phyloP scores from a whole-genome alignment of 768 basidiomycete species.

The Auricularia auricula-judae region DNA sequence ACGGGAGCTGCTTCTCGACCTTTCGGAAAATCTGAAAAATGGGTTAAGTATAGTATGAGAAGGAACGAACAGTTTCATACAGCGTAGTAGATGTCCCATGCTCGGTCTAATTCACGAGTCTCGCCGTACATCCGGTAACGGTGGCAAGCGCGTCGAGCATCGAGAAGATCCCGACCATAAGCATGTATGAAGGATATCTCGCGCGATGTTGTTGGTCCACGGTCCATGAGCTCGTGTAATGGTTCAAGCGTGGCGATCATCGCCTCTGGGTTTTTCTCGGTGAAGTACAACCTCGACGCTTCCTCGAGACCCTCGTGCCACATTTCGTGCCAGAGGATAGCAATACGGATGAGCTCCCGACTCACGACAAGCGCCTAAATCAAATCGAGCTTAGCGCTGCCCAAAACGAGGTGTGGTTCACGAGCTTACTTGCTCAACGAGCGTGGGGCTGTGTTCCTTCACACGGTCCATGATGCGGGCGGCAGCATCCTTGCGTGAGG shows the following conservation, averaged over 20 bases:
- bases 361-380: slow-evolving; percentile 74
- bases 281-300: slow-evolving; percentile 92
- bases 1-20: slow-evolving; percentile 87
- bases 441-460: slow-evolving; percentile 73
- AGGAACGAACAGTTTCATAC: slow-evolving; percentile 31
- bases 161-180: slow-evolving; percentile 84
- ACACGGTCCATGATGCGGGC: slow-evolving; percentile 82
- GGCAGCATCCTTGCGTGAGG: slow-evolving; percentile 71
- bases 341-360: slow-evolving; percentile 90
- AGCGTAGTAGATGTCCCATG: slow-evolving; percentile 98
- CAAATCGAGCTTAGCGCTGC: slow-evolving; percentile 3
- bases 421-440: slow-evolving; percentile 69
- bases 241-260: slow-evolving; percentile 94
- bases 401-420: not conserved
- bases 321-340: slow-evolving; percentile 96
- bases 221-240: slow-evolving; percentile 84
- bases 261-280: slow-evolving; percentile 90
- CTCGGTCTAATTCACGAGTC: slow-evolving; percentile 82
- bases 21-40: slow-evolving; percentile 77
- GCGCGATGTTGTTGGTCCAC: slow-evolving; percentile 87
- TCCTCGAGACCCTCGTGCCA: slow-evolving; percentile 99
- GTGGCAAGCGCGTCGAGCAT: slow-evolving; percentile 84
- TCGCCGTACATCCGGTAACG: slow-evolving; percentile 82
- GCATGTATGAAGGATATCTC: slow-evolving; percentile 93
- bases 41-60: not conserved